Evolutionary conservation across 179 eudicot species (phyloP), one percentile per base, ranked within the genome.

Genomic region (Monotropa hypopitys): DNA sequence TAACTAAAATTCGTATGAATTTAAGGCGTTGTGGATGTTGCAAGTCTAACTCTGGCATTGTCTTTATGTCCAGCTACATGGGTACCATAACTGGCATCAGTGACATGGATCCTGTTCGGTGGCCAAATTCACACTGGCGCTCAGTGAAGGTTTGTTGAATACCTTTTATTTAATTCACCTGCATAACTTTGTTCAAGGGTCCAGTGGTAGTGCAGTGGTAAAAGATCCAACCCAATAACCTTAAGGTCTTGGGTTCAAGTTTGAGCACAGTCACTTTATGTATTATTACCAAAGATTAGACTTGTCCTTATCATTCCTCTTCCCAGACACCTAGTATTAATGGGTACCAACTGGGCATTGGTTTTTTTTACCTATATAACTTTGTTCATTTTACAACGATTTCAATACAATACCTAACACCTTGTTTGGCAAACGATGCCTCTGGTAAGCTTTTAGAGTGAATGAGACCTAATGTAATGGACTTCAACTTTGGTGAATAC

Each of bases 121-220:
- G 92, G 92, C 84, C 87, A 70, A 87, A 87, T 76, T 89, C 92
- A 7, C 89, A 89, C 74, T 89, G 92, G 90, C 88, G 90, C 75
- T 89, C 92, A 18, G 92, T 89, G 66, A 89, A 89, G 90, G 92
- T 89, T 51, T 69, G 75, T 62, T 18, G 11, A 33, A 16, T 59
- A n/a, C 46, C 40, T 40, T 65, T 53, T 38, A 7, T 65, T 53
- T 38, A 7, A 45, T 42, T 78, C 47, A 3, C 45, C 23, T 6
- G n/a, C 7, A 54, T n/a, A n/a, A 15, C 32, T 26, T 75, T 6
- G 16, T 68, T 66, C 42, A 0, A 18, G 23, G n/a, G n/a, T n/a
- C n/a, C n/a, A n/a, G n/a, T n/a, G n/a, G n/a, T n/a, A n/a, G n/a
- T n/a, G n/a, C n/a, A n/a, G n/a, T n/a, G n/a, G n/a, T n/a, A n/a